A percentile compares a stretch with the other conserved stretches of the same genome.
Evolutionary conservation across 2,329 filamentous ascomycete species (phyloP).

Genomic region (Cytospora piceae): DNA sequence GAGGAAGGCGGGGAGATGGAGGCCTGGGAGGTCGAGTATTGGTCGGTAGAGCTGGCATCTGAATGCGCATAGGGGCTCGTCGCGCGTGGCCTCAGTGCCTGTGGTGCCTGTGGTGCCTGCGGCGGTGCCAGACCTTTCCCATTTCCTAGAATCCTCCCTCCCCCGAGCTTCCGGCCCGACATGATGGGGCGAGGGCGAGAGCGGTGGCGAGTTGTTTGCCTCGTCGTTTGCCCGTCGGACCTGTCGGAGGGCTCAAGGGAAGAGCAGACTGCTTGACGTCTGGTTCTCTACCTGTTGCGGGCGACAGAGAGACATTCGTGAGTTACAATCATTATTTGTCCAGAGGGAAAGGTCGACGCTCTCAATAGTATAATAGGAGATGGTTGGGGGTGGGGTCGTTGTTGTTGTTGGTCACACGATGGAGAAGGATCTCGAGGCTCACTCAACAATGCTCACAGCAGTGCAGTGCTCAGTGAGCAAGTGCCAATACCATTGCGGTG

Average conservation of each 20-base stretch:
- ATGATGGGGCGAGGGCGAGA: slow-evolving; percentile 52
- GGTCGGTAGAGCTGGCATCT: slow-evolving; percentile 72
- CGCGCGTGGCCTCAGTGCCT: slow-evolving; percentile 37
- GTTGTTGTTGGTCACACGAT: neutral
- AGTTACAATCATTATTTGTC: neutral
- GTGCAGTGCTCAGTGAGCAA: neutral
- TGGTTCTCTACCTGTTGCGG: slow-evolving; percentile 2
- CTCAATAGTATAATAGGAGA: neutral
- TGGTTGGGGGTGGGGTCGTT: neutral
- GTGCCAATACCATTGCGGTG: neutral
- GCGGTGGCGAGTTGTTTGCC: slow-evolving; percentile 9
- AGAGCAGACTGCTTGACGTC: neutral
- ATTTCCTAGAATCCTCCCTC: slow-evolving; percentile 87
- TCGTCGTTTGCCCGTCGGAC: neutral
- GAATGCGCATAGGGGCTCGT: slow-evolving; percentile 58
- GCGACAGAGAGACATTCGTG: neutral
- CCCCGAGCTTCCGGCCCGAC: slow-evolving; percentile 86
- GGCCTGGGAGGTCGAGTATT: slow-evolving; percentile 65
- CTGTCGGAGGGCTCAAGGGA: slow-evolving; percentile 2
- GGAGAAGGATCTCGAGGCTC: neutral
- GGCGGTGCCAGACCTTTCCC: slow-evolving; percentile 79
- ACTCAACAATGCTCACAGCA: no score
- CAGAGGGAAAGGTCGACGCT: neutral
- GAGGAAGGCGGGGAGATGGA: slow-evolving; percentile 60
- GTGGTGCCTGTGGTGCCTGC: slow-evolving; percentile 40